These are phyloP conservation scores for Gomphus bonarii DNA, from an alignment of 1,284 basidiomycete species.

Conservation along the genomic window DNA sequence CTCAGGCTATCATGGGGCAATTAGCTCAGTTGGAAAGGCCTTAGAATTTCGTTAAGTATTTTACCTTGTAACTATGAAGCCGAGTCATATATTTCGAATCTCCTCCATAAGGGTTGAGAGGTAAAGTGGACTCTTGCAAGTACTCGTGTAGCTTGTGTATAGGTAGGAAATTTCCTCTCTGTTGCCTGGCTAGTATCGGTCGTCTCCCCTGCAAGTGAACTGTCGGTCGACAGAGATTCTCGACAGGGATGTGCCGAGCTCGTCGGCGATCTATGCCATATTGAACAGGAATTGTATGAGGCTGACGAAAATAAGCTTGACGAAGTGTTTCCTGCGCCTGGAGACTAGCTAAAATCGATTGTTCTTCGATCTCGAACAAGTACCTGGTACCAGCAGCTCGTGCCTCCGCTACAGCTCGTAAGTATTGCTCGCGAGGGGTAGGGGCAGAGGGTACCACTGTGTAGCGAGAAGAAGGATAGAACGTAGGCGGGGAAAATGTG, in stretches of 20 bases:
- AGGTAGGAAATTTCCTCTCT: not conserved
- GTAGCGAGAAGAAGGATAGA: not conserved
- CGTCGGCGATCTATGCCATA: not conserved
- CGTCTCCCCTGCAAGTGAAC: not conserved
- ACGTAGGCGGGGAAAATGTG: not conserved
- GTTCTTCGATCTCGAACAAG: not conserved
- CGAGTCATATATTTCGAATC: not conserved
- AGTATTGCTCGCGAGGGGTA: not conserved
- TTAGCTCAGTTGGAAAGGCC: not conserved
- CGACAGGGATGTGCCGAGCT: not conserved
- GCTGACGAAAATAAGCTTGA: not conserved
- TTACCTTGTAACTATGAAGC: not conserved
- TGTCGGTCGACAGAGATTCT: not conserved
- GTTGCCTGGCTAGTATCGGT: not conserved
- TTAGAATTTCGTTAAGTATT: not conserved
- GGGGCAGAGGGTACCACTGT: not conserved
- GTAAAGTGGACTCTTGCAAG: not conserved
- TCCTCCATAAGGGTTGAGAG: not conserved
- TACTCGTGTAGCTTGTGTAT: not conserved
- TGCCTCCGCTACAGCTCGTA: not conserved
- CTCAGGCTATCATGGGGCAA: not conserved
- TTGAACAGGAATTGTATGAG: not conserved
- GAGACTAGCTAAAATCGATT: not conserved
- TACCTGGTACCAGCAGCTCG: not conserved
- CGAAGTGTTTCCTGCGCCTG: slow-evolving; percentile 1